These are phyloP conservation scores for Sclerotinia borealis DNA, from an alignment of 2,329 filamentous ascomycete species.

Conservation along the genomic window DNA sequence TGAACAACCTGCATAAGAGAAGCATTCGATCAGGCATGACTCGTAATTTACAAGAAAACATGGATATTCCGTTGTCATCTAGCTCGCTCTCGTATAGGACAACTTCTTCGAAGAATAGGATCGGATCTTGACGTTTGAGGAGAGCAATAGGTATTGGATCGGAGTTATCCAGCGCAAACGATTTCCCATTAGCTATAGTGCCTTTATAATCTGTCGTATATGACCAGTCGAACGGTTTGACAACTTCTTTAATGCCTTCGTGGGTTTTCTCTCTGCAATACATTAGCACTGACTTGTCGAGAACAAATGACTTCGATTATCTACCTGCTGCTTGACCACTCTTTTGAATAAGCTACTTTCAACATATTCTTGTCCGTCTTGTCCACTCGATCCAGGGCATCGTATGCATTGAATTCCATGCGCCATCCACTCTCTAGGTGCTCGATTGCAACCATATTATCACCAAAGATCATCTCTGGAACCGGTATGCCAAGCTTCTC, in stretches of 20 bases:
- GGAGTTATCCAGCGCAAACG: constrained; percentile 20
- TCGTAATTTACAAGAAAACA: constrained; percentile 83
- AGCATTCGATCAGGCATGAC: constrained; percentile 89
- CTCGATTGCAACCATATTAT: constrained; percentile 74
- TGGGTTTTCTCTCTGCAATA: constrained; percentile 66
- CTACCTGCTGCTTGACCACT: constrained; percentile 58
- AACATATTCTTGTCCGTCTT: constrained; percentile 90
- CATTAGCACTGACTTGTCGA: constrained; percentile 13
- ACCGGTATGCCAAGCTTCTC: constrained; percentile 74
- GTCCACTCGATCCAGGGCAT: constrained; percentile 85
- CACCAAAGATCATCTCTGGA: constrained; percentile 98
- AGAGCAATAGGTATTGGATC: constrained; percentile 73
- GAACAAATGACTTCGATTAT: not conserved
- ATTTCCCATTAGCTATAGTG: constrained; percentile 43
- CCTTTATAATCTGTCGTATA: constrained; percentile 87
- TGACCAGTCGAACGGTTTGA: constrained; percentile 97
- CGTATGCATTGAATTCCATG: constrained; percentile 75
- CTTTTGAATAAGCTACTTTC: constrained; percentile 84
- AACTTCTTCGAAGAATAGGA: constrained; percentile 94
- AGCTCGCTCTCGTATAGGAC: constrained; percentile 96
- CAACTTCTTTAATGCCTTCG: constrained; percentile 82
- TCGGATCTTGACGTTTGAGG: constrained; percentile 83
- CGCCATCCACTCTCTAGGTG: constrained; percentile 73
- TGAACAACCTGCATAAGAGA: constrained; percentile 79
- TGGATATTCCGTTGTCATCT: constrained; percentile 91